phyloP scores from a whole-genome alignment of 1,284 basidiomycete genomes.

The Macrocystidia cucumis region DNA sequence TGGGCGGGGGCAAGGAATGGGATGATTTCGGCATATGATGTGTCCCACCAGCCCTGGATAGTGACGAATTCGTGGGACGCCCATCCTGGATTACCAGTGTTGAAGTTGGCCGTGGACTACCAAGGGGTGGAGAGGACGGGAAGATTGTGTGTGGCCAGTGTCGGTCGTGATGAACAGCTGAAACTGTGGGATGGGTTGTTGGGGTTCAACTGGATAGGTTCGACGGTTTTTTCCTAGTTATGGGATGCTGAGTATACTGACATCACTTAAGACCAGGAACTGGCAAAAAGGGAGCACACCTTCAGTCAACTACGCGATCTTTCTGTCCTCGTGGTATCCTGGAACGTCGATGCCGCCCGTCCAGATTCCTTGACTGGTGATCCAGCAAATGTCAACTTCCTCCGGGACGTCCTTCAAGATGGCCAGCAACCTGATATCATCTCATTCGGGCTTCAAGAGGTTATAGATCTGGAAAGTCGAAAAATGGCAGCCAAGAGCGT shows the following conservation, averaged over 20 bases:
- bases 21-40: slow-evolving; percentile 79
- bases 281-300: slow-evolving; percentile 66
- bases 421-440: slow-evolving; percentile 83
- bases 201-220: slow-evolving; percentile 81
- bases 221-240: slow-evolving; percentile 17
- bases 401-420: slow-evolving; percentile 63
- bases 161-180: slow-evolving; percentile 72
- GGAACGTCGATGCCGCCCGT: slow-evolving; percentile 89
- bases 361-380: slow-evolving; percentile 66
- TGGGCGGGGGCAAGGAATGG: slow-evolving; percentile 87
- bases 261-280: slow-evolving; percentile 51
- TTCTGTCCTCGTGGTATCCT: slow-evolving; percentile 80
- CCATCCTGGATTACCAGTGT: slow-evolving; percentile 75
- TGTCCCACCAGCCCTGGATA: slow-evolving; percentile 67
- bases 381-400: slow-evolving; percentile 62
- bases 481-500: slow-evolving; percentile 90
- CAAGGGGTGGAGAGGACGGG: slow-evolving; percentile 60
- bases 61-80: slow-evolving; percentile 89
- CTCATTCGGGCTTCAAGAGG: slow-evolving; percentile 91
- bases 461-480: slow-evolving; percentile 89
- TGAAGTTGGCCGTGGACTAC: slow-evolving; percentile 65
- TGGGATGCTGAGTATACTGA: slow-evolving; percentile 3
- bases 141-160: slow-evolving; percentile 67
- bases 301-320: slow-evolving; percentile 80
- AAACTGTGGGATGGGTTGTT: slow-evolving; percentile 90